These are phyloP conservation scores for Massospora cicadina DNA, from an alignment of 371 early-diverging fungal genomes.

Conservation along the genomic window DNA sequence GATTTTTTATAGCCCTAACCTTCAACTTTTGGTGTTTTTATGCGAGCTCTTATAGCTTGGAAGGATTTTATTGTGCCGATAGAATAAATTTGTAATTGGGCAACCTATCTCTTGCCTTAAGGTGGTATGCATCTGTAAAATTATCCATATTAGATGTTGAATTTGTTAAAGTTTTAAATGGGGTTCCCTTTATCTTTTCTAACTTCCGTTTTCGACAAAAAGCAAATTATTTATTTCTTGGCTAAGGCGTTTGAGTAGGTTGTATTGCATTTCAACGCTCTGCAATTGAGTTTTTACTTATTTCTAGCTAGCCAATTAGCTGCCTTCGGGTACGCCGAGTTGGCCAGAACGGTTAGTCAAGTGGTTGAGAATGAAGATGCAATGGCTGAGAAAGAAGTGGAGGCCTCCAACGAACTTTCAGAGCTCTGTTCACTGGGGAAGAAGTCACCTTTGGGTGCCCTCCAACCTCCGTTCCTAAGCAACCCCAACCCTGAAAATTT, in stretches of 20 bases:
- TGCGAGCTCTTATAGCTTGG: no score
- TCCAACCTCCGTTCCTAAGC: background rate
- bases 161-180: background rate
- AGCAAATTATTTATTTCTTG: background rate
- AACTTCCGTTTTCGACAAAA: background rate
- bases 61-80: no score
- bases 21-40: no score
- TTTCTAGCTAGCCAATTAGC: slow-evolving; percentile 29
- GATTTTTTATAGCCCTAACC: no score
- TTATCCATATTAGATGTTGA: background rate
- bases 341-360: slow-evolving; percentile 37
- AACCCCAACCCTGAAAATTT: background rate
- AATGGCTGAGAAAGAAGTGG: slow-evolving; percentile 13
- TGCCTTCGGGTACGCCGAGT: slow-evolving; percentile 37
- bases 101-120: background rate
- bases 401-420: slow-evolving; percentile 28
- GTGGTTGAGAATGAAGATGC: slow-evolving; percentile 26
- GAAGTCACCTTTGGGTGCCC: slow-evolving; percentile 18
- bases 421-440: slow-evolving; percentile 31
- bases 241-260: background rate
- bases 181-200: background rate
- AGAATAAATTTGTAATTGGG: no score
- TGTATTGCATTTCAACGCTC: background rate
- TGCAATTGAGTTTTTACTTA: background rate
- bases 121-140: background rate